Evolutionary conservation across 2,329 filamentous ascomycete species (phyloP).

Genomic region (Pseudocercospora fuligena): DNA sequence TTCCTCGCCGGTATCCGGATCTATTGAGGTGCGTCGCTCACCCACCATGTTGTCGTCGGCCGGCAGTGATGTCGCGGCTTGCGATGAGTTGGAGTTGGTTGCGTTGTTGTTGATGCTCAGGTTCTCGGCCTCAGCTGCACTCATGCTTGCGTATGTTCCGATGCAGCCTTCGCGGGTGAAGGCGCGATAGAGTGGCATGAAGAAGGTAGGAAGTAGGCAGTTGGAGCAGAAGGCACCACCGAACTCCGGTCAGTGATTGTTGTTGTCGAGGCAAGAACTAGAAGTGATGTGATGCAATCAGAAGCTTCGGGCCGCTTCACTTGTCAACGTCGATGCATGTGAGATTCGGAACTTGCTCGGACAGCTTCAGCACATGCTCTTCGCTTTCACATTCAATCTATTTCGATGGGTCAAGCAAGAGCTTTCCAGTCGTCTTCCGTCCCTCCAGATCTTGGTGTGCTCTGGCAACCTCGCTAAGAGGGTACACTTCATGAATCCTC

Average conservation of each 20-base stretch:
- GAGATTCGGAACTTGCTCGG: not conserved
- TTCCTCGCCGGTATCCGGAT: not conserved
- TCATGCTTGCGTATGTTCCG: constrained; percentile 8
- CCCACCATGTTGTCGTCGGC: not conserved
- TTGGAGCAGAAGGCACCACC: not conserved
- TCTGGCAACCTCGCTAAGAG: constrained; percentile 70
- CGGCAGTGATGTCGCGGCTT: not conserved
- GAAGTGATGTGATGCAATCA: not conserved
- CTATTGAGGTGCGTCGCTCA: not conserved
- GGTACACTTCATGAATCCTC: constrained; percentile 76
- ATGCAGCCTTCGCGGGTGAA: not conserved
- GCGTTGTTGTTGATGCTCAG: not conserved
- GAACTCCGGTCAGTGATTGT: not conserved
- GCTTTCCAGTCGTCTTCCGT: constrained; percentile 81
- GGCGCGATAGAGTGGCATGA: not conserved
- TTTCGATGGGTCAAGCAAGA: constrained; percentile 67
- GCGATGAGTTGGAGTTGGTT: too few species aligned
- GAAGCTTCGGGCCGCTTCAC: not conserved
- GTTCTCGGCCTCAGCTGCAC: not conserved
- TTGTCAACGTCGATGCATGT: not conserved
- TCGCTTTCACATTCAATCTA: constrained; percentile 20
- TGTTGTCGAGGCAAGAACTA: not conserved
- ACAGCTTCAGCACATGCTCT: not conserved
- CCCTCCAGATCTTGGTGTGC: constrained; percentile 82
- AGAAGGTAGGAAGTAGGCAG: not conserved